A percentile compares a stretch with the other conserved stretches of the same genome.
Conservation (phyloP, 805 yeast genomes). For the Pichia kluyveri region DNA sequence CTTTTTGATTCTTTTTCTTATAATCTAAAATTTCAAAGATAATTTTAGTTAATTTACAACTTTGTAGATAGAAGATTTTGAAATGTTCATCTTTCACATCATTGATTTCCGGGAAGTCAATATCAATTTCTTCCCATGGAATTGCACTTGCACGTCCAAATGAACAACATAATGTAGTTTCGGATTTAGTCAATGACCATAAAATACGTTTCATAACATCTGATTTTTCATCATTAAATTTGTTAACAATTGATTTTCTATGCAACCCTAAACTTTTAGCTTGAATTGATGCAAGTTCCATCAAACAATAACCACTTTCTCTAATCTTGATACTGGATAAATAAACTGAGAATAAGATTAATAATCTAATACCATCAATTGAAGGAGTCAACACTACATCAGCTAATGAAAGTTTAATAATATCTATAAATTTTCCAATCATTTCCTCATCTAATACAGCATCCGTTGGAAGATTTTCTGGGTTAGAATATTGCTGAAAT, state of each 20-base stretch:
- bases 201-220: constrained; percentile 33
- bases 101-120: constrained; percentile 28
- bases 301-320: constrained; percentile 39
- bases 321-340: constrained; percentile 36
- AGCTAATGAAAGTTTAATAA: constrained; percentile 33
- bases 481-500: constrained; percentile 22
- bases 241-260: constrained; percentile 28
- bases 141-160: constrained; percentile 40
- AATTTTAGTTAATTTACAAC: constrained; percentile 29
- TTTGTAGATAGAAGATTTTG: constrained; percentile 26
- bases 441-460: constrained; percentile 17
- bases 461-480: constrained; percentile 16
- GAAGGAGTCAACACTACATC: constrained; percentile 37
- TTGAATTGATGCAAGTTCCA: constrained; percentile 40
- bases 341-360: constrained; percentile 34
- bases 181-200: constrained; percentile 38
- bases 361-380: constrained; percentile 34
- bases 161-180: constrained; percentile 32
- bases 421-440: constrained; percentile 29
- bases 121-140: constrained; percentile 35
- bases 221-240: constrained; percentile 25
- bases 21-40: constrained; percentile 33
- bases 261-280: constrained; percentile 41
- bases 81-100: constrained; percentile 25
- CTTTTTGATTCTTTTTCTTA: constrained; percentile 27